phyloP scores from a whole-genome alignment of 2,329 filamentous ascomycete genomes.

The Trichoderma cornu-damae region DNA sequence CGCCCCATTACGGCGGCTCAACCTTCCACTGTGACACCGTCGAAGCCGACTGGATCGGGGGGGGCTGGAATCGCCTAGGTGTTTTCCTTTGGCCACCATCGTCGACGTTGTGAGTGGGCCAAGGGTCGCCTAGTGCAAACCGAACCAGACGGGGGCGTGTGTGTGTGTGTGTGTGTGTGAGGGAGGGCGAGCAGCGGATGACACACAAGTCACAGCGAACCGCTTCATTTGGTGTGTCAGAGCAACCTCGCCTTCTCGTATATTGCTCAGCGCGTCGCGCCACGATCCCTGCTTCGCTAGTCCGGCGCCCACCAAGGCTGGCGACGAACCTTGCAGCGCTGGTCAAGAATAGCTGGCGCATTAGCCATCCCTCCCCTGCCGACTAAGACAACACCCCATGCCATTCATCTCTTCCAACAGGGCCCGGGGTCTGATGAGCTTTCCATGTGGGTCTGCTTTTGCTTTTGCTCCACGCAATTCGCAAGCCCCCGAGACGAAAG shows the following conservation, averaged over 20 bases:
- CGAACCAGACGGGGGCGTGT: slow-evolving; percentile 25
- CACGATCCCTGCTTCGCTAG: slow-evolving; percentile 31
- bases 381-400: slow-evolving; percentile 34
- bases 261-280: slow-evolving; percentile 46
- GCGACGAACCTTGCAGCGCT: slow-evolving; percentile 35
- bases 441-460: slow-evolving; percentile 26
- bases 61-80: slow-evolving; percentile 20
- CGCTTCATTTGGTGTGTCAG: slow-evolving; percentile 46
- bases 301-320: slow-evolving; percentile 28
- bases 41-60: slow-evolving; percentile 19
- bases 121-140: slow-evolving; percentile 28
- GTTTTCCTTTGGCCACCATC: slow-evolving; percentile 17
- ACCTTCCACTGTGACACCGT: slow-evolving; percentile 19
- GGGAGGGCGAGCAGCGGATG: slow-evolving; percentile 26
- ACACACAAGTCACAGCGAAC: slow-evolving; percentile 33
- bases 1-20: slow-evolving; percentile 20
- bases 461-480: slow-evolving; percentile 38
- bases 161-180: slow-evolving; percentile 21
- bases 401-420: slow-evolving; percentile 32
- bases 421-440: slow-evolving; percentile 29
- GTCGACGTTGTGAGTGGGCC: slow-evolving; percentile 22
- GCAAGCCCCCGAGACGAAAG: slow-evolving; percentile 27
- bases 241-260: slow-evolving; percentile 45
- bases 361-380: slow-evolving; percentile 29
- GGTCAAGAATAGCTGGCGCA: slow-evolving; percentile 44